Base-by-base conservation (phyloP, 2,329 filamentous ascomycete genomes). In the Aspergillus ochraceus region DNA sequence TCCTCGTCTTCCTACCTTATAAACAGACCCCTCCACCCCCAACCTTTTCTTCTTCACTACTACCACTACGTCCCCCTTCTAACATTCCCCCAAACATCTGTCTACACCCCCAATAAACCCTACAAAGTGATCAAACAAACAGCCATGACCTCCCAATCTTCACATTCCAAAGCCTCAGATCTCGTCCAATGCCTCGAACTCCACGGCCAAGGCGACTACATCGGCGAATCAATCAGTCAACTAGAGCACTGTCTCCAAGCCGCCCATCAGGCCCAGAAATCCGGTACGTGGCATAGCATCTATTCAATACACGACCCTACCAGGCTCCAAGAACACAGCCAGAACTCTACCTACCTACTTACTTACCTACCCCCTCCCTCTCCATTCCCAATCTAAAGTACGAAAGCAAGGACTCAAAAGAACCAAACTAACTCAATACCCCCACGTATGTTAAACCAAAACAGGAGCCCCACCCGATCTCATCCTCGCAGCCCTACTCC, bases 401-500 rank as follows among this genome's bases (percentile, higher is more conserved):
- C 8, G 26, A 29, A 29, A 3, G 26, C 26, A 29, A 29, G 26
- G 26, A 29, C 32, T 14, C 12, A 11, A 36, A 12, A 4, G 14
- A 36, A 36, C 32, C 12, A 36, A 12, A 14, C 32, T 36, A 36
- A 12, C 32, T 36, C 32, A 36, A 36, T 2, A 17, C 14, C 32
- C 32, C 11, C 26, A 29, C 8, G 9, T 45, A 29, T 11, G 51
- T 6, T 55, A 45, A 49, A 22, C 12, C 2, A 5, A 30, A 46
- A 20, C 42, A 71, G 70, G 63, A 14, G 66, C 66, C 10, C 55
- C 57, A 6, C 61, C 63, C 11, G 63, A 71, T 6, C 71, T 73
- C 3, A 62, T 78, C 3, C 66, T 77, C 24, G 77, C 76, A 0
- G 74, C 77, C 8, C 64, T 80, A 10, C 68, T 80, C 5, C 78